Percentiles rank a stretch among this genome's conserved stretches.
phyloP scores from a whole-genome alignment of 83 land plant species.

The Picea engelmannii region DNA sequence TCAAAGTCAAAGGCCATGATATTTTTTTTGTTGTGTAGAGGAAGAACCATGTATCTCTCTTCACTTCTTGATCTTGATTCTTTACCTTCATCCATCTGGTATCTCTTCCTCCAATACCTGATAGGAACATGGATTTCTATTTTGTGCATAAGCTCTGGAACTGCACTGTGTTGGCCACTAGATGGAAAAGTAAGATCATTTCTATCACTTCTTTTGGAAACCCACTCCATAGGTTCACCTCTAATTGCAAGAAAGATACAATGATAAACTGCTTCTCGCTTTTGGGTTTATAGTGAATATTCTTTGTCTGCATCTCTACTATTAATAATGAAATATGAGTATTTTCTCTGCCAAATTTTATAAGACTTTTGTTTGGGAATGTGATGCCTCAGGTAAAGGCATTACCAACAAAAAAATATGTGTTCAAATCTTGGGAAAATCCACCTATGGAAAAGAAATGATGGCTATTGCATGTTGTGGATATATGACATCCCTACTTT shows the following conservation, averaged over 20 bases:
- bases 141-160: constrained; percentile 23
- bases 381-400: too few relatives aligned
- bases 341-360: too few relatives aligned
- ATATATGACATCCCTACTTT: too few relatives aligned
- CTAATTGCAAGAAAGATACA: neutral
- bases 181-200: constrained; percentile 14
- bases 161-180: constrained; percentile 10
- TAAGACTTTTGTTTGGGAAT: too few relatives aligned
- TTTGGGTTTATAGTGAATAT: neutral
- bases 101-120: constrained; percentile 7
- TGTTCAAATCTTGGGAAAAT: too few relatives aligned
- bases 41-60: constrained; percentile 19
- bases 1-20: constrained; percentile 18
- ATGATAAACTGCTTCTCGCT: neutral
- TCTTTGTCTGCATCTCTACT: neutral
- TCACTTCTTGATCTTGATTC: neutral
- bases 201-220: constrained; percentile 26
- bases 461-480: too few relatives aligned
- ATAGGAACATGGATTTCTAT: constrained; percentile 15
- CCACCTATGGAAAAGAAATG: too few relatives aligned
- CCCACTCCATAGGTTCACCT: constrained; percentile 8
- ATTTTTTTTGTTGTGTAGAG: constrained; percentile 26
- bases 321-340: too few relatives aligned
- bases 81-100: neutral
- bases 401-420: too few relatives aligned